Evolutionary conservation across 1,284 basidiomycete genomes (phyloP).

Genomic region (Apiotrichum sp.): DNA sequence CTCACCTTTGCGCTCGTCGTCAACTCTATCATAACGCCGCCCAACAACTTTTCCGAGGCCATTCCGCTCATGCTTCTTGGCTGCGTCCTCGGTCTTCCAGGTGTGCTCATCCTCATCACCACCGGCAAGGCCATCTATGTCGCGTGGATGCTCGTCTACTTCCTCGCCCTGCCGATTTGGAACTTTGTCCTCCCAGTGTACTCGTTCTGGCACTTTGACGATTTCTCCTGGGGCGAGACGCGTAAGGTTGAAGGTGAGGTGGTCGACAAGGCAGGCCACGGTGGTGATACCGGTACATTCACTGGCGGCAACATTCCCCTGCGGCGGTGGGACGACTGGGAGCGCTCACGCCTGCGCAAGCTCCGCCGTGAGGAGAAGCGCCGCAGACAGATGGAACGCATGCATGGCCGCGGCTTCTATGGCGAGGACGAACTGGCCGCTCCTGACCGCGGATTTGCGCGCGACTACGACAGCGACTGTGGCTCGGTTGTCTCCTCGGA

Average conservation of each 20-base stretch:
- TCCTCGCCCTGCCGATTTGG: slow-evolving; percentile 88
- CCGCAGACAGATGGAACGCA: slow-evolving; percentile 67
- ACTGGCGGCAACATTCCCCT: slow-evolving; percentile 68
- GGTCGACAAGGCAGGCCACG: slow-evolving; percentile 54
- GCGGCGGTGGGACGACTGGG: slow-evolving; percentile 99
- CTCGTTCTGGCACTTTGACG: slow-evolving; percentile 99
- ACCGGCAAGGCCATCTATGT: slow-evolving; percentile 93
- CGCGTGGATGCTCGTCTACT: slow-evolving; percentile 95
- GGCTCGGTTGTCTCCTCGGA: slow-evolving; percentile 76
- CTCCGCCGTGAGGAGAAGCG: slow-evolving; percentile 81
- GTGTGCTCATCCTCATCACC: slow-evolving; percentile 84
- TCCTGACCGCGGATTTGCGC: slow-evolving; percentile 28
- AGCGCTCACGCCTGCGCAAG: slow-evolving; percentile 90
- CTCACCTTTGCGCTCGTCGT: slow-evolving; percentile 86
- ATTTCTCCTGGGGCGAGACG: slow-evolving; percentile 93
- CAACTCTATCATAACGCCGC: slow-evolving; percentile 73
- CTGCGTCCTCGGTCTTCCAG: slow-evolving; percentile 88
- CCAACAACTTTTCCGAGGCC: slow-evolving; percentile 81
- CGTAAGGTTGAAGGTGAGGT: slow-evolving; percentile 90
- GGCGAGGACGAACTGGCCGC: slow-evolving; percentile 47
- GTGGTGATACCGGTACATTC: slow-evolving; percentile 59
- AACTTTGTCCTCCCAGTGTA: slow-evolving; percentile 90
- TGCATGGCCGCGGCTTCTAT: slow-evolving; percentile 50
- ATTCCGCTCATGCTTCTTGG: slow-evolving; percentile 88
- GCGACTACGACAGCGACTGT: slow-evolving; percentile 50